phyloP scores from a whole-genome alignment of 1,284 basidiomycete species.

The Tilletiaria anomala region DNA sequence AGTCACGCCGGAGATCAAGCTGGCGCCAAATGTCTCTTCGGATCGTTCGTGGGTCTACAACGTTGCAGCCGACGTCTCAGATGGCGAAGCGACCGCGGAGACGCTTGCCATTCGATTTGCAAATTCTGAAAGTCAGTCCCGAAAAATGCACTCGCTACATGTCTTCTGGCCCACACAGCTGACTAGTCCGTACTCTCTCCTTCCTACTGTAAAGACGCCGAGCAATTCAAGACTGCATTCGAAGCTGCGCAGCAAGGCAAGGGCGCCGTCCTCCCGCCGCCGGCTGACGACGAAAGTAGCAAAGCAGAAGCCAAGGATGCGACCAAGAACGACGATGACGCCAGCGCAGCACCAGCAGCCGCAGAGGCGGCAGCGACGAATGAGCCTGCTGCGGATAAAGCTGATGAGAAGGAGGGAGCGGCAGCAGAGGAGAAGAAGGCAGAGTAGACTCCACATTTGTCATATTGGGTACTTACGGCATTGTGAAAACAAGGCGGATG shows the following conservation, averaged over 20 bases:
- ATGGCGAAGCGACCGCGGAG: slow-evolving; percentile 66
- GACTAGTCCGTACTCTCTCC: neutral
- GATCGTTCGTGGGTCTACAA: slow-evolving; percentile 96
- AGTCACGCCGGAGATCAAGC: slow-evolving; percentile 83
- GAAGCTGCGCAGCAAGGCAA: slow-evolving; percentile 30
- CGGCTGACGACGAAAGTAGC: slow-evolving; percentile 1
- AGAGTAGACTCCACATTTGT: no score
- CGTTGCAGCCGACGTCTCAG: slow-evolving; percentile 80
- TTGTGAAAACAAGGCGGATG: no score
- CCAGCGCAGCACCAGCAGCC: neutral
- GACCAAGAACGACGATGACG: slow-evolving; percentile 6
- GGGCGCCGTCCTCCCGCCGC: slow-evolving; percentile 11
- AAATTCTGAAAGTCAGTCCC: slow-evolving; percentile 78
- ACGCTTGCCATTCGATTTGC: slow-evolving; percentile 97
- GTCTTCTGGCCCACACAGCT: neutral
- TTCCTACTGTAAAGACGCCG: slow-evolving; percentile 15
- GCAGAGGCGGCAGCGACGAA: neutral
- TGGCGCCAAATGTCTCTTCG: slow-evolving; percentile 95
- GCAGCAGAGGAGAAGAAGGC: slow-evolving; percentile 10
- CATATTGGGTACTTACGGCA: no score
- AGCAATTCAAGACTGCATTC: slow-evolving; percentile 36
- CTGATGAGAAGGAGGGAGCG: slow-evolving; percentile 7
- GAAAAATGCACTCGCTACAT: neutral
- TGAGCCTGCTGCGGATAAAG: slow-evolving; percentile 3
- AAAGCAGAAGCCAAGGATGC: slow-evolving; percentile 2